phyloP scores from a whole-genome alignment of 768 basidiomycete genomes.

The Boletus pseudo-olivaceus region DNA sequence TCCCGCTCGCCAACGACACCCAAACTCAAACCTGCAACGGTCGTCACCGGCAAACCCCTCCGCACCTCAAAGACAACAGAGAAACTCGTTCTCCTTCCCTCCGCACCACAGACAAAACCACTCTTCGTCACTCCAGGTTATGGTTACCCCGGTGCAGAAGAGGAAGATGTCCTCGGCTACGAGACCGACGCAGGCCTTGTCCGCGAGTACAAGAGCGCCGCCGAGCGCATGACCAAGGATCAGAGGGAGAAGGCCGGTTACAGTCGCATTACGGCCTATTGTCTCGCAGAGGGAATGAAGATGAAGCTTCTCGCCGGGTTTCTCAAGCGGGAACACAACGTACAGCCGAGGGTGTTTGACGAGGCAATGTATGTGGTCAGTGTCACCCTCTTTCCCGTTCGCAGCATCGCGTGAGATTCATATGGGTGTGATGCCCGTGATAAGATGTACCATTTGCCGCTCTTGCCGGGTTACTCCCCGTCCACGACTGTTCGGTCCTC shows the following conservation, averaged over 20 bases:
- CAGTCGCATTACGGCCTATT: slow-evolving; percentile 86
- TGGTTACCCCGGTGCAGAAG: slow-evolving; percentile 22
- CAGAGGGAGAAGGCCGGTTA: slow-evolving; percentile 80
- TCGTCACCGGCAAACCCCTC: slow-evolving; percentile 46
- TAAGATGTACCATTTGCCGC: slow-evolving; percentile 88
- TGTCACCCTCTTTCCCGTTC: slow-evolving; percentile 7
- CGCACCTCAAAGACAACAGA: slow-evolving; percentile 90
- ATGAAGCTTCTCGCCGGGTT: slow-evolving; percentile 83
- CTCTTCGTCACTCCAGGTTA: slow-evolving; percentile 31
- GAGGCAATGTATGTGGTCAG: slow-evolving; percentile 91
- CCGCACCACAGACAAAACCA: slow-evolving; percentile 84
- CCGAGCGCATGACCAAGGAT: slow-evolving; percentile 84
- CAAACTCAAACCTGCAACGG: slow-evolving; percentile 18
- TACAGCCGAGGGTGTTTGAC: slow-evolving; percentile 81
- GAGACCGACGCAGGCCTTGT: slow-evolving; percentile 60
- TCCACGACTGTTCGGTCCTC: slow-evolving; percentile 85
- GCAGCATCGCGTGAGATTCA: neutral
- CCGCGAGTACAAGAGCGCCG: slow-evolving; percentile 77
- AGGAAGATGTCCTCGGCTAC: slow-evolving; percentile 54
- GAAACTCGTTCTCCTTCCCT: slow-evolving; percentile 86
- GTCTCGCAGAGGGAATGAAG: slow-evolving; percentile 78
- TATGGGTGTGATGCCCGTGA: neutral
- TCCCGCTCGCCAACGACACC: slow-evolving; percentile 10
- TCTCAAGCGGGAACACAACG: slow-evolving; percentile 91
- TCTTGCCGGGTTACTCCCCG: slow-evolving; percentile 88